Conservation (phyloP, 768 basidiomycete genomes). For the Royoungia palumana region DNA sequence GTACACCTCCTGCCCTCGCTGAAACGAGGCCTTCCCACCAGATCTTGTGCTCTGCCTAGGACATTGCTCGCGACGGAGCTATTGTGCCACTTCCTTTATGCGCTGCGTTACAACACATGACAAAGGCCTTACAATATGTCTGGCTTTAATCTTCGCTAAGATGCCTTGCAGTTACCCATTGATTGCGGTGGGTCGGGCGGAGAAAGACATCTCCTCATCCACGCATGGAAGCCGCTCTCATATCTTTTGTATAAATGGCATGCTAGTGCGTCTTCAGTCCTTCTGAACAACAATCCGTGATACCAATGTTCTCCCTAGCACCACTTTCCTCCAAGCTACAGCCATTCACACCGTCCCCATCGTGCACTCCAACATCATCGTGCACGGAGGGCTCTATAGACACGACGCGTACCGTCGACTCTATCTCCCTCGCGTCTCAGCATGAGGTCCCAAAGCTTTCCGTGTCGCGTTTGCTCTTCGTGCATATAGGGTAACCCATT, state of each 20-base stretch:
- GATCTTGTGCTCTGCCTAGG: constrained; percentile 15
- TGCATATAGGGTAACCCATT: constrained; percentile 61
- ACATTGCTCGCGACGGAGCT: constrained; percentile 12
- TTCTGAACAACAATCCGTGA: constrained; percentile 1
- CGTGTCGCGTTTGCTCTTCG: constrained; percentile 52
- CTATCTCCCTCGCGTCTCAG: constrained; percentile 22
- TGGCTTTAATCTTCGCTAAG: constrained; percentile 28
- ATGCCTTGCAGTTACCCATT: constrained; percentile 14
- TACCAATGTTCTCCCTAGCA: constrained; percentile 18
- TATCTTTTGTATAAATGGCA: constrained; percentile 27
- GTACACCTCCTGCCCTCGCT: constrained; percentile 12
- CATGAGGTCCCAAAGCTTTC: constrained; percentile 38
- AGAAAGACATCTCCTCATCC: constrained; percentile 17
- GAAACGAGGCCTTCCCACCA: constrained; percentile 14
- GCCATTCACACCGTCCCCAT: constrained; percentile 1
- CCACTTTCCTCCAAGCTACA: constrained; percentile 8
- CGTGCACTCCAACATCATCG: constrained; percentile 5
- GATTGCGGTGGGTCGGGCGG: constrained; percentile 17
- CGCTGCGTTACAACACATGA: constrained; percentile 23
- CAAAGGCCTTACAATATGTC: constrained; percentile 25
- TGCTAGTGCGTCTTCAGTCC: constrained; percentile 3
- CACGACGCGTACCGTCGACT: constrained; percentile 18
- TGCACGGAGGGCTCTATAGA: constrained; percentile 21
- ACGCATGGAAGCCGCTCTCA: constrained; percentile 22
- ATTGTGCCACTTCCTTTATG: constrained; percentile 30